Base-by-base conservation (phyloP, 768 basidiomycete genomes). In the Inosperma sp. region DNA sequence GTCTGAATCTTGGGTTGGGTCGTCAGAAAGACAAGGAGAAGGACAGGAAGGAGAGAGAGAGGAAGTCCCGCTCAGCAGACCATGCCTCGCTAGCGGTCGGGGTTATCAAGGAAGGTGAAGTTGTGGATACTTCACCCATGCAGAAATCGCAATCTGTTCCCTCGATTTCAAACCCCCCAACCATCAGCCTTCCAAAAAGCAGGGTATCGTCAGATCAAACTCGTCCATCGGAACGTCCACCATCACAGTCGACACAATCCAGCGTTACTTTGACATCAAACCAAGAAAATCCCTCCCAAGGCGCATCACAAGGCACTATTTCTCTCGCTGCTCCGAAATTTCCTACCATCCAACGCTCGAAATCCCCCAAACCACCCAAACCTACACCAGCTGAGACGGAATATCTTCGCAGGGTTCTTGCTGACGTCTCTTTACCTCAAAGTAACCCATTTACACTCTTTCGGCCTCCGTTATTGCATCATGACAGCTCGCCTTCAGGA, bases 391-490 rank as follows among this genome's bases (percentile, higher is more conserved):
- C 79, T 34, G 83, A 91, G 57, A 65, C 75, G 3, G 82, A 78
- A 43, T 90, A 88, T 62, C 72, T 90, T 12, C 79, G 82, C 16
- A 76, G 75, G 49, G 78, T 89, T 27, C 73, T 89, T 8, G 83
- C 86, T 0, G 85, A 89, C 50, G 71, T 83, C 16, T 71, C 76
- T 12, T 67, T 75, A 0, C 57, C 66, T 7, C 67, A 66, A 2
- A 73, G 70, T 35, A 62, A 54, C 37, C 76, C 81, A 1, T 79
- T 84, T 51, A 68, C 74, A 3, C 65, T 82, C 27, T 73, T 82
- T 54, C 74, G 75, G 54, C 71, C 71, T 22, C 59, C 64, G 23
- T 59, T 45, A 6, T 41, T 60, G 22, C 69, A 63, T 48, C 47
- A 54, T 22, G n/a, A n/a, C n/a, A n/a, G n/a, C n/a, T 41, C 52